Evolutionary conservation across 768 basidiomycete genomes (phyloP).

Genomic region (Tephrocybe sp.): DNA sequence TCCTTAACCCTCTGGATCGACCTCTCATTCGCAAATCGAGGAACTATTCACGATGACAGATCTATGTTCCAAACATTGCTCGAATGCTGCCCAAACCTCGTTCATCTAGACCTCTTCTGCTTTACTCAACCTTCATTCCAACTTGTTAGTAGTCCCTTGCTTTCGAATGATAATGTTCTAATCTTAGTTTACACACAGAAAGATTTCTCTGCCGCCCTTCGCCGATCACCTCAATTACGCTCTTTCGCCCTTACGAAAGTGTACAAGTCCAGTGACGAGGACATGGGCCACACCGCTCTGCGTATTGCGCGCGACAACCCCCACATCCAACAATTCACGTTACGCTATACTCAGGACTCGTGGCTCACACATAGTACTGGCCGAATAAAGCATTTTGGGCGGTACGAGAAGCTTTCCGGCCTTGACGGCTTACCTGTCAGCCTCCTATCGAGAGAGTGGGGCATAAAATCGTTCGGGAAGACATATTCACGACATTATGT

Average conservation of each 20-base stretch:
- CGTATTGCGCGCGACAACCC: slow-evolving; percentile 30
- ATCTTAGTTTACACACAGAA: slow-evolving; percentile 17
- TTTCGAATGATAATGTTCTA: neutral
- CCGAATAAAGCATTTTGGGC: slow-evolving; percentile 29
- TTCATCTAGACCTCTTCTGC: slow-evolving; percentile 31
- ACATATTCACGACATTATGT: slow-evolving; percentile 14
- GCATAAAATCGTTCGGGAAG: slow-evolving; percentile 15
- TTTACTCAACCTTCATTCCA: slow-evolving; percentile 34
- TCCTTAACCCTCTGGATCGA: slow-evolving; percentile 33
- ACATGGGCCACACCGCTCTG: slow-evolving; percentile 26
- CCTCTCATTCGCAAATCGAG: slow-evolving; percentile 27
- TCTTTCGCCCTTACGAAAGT: slow-evolving; percentile 34
- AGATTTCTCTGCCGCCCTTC: slow-evolving; percentile 30
- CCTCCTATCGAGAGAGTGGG: slow-evolving; percentile 17
- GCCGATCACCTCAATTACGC: slow-evolving; percentile 24
- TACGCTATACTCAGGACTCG: slow-evolving; percentile 30
- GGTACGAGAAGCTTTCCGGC: slow-evolving; percentile 22
- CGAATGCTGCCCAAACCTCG: slow-evolving; percentile 27
- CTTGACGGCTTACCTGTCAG: slow-evolving; percentile 12
- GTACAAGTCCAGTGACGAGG: slow-evolving; percentile 32
- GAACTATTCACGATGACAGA: slow-evolving; percentile 25
- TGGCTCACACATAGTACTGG: slow-evolving; percentile 33
- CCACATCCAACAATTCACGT: slow-evolving; percentile 26
- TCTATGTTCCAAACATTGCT: slow-evolving; percentile 27
- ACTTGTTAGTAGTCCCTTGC: slow-evolving; percentile 23